Evolutionary conservation across 2,329 filamentous ascomycete species (phyloP).

Genomic region (Zalaria sp.): DNA sequence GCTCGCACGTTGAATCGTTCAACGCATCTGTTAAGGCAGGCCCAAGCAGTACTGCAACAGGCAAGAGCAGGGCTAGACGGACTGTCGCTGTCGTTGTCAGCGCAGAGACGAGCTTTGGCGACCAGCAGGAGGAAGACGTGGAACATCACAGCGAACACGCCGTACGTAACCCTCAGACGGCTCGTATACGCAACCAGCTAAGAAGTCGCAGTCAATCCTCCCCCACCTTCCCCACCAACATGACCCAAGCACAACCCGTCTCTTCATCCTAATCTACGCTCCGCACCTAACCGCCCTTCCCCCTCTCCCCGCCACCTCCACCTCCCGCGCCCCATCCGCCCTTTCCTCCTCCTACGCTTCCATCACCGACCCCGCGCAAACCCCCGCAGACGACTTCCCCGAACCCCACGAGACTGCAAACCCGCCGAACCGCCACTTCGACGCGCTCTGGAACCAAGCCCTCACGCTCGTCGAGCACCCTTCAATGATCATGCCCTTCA

Average conservation of each 20-base stretch:
- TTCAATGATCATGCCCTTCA: conserved; percentile 79
- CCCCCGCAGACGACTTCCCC: conserved; percentile 45
- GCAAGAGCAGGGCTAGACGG: conserved; percentile 32
- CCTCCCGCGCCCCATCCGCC: conserved; percentile 43
- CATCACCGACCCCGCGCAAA: conserved; percentile 55
- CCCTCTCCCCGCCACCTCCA: conserved; percentile 17
- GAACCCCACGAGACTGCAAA: conserved; percentile 24
- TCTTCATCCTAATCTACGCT: conserved; percentile 83
- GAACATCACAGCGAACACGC: conserved; percentile 59
- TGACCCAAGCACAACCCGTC: conserved; percentile 57
- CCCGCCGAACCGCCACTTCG: conserved; percentile 46
- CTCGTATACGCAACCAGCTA: neutral
- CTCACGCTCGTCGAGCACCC: conserved; percentile 68
- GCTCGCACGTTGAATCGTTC: conserved; percentile 18
- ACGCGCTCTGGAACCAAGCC: conserved; percentile 68
- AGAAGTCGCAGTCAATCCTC: conserved; percentile 44
- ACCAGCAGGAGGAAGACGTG: conserved; percentile 39
- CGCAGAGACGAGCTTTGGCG: conserved; percentile 51
- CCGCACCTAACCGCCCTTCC: conserved; percentile 51
- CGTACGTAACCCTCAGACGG: conserved; percentile 39
- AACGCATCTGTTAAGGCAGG: conserved; percentile 11
- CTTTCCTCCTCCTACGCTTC: conserved; percentile 79
- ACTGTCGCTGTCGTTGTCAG: conserved; percentile 83
- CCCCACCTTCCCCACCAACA: conserved; percentile 73
- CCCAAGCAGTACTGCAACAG: conserved; percentile 2